These are phyloP conservation scores for Penicillium sclerotiorum DNA, from an alignment of 2,329 filamentous ascomycete genomes.

Conservation along the genomic window DNA sequence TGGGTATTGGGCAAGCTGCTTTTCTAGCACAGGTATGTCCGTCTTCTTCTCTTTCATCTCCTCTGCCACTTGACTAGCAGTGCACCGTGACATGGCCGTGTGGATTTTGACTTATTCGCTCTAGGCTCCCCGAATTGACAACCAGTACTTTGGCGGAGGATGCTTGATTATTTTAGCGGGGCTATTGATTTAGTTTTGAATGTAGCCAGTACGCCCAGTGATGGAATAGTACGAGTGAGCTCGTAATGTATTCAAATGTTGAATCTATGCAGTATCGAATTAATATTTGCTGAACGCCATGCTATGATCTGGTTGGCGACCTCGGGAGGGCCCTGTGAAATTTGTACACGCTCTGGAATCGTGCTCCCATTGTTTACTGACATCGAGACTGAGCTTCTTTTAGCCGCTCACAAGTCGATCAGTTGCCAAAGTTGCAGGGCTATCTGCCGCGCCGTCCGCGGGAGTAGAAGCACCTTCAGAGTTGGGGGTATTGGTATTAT, in stretches of 20 bases:
- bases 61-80: not conserved
- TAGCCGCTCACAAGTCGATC: conserved; percentile 36
- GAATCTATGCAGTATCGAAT: too few relatives aligned
- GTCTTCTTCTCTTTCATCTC: not conserved
- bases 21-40: not conserved
- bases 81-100: too few relatives aligned
- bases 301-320: too few relatives aligned
- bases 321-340: too few relatives aligned
- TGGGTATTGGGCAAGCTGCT: conserved; percentile 2
- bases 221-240: too few relatives aligned
- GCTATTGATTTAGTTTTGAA: not conserved
- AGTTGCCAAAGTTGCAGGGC: conserved; percentile 26
- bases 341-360: not conserved
- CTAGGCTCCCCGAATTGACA: not conserved
- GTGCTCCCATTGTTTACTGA: not conserved
- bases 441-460: conserved; percentile 12
- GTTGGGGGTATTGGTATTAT: conserved; percentile 4
- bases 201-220: too few relatives aligned
- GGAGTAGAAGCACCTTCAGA: conserved; percentile 16
- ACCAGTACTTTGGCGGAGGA: not conserved
- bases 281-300: too few relatives aligned
- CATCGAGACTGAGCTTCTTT: not conserved
- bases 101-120: not conserved
- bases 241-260: too few relatives aligned
- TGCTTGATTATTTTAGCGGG: not conserved